Percentiles rank a stretch among this genome's conserved stretches.
phyloP scores from a whole-genome alignment of 176 grass and related monocot genomes.

The Tuctoria greenei region DNA sequence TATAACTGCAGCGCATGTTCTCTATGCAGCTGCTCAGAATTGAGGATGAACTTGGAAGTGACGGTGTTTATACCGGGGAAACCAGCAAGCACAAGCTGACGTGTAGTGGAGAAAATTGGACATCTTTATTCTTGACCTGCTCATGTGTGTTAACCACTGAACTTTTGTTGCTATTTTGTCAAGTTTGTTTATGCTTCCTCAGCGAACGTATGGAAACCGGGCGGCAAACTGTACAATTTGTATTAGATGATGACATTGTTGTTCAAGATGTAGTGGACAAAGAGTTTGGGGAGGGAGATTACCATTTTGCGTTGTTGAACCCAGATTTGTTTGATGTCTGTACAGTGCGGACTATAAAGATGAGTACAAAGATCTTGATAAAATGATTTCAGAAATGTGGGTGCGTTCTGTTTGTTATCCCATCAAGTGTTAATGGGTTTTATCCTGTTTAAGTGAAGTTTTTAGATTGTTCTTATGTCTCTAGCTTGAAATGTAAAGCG shows the following conservation, averaged over 20 bases:
- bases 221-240: conserved; percentile 8
- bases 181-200: conserved; percentile 4
- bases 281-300: conserved; percentile 6
- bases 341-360: conserved; percentile 9
- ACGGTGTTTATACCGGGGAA: conserved; percentile 69
- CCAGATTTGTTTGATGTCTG: conserved; percentile 15
- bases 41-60: conserved; percentile 87
- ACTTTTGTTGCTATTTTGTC: neutral
- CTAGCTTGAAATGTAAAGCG: neutral
- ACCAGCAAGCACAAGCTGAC: conserved; percentile 39
- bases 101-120: conserved; percentile 6
- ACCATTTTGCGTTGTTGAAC: neutral
- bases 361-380: conserved; percentile 27
- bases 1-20: neutral
- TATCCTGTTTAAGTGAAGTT: neutral
- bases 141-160: neutral
- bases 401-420: neutral
- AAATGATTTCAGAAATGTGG: neutral
- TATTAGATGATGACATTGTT: neutral
- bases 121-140: conserved; percentile 13
- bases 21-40: conserved; percentile 81
- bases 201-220: conserved; percentile 21
- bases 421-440: neutral
- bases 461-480: neutral
- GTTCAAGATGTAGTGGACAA: conserved; percentile 10